Evolutionary conservation across 768 basidiomycete species (phyloP).

Genomic region (Floccularia luteovirens): DNA sequence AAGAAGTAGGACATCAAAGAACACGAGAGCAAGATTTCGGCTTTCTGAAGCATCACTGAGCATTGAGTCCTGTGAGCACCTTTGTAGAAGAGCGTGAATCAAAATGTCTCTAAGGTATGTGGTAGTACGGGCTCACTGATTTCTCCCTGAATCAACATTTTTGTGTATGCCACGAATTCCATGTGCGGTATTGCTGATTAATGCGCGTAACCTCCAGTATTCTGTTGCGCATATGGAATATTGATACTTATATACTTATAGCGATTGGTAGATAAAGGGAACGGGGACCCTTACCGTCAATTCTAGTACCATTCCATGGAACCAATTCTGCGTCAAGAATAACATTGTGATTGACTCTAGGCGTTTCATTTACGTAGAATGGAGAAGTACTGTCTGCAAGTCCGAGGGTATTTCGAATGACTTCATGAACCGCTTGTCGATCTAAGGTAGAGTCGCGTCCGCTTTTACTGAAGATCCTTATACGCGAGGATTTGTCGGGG

Average conservation of each 20-base stretch:
- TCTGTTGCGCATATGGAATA: conserved; percentile 30
- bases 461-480: conserved; percentile 86
- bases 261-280: neutral
- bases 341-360: conserved; percentile 27
- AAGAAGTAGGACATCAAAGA: conserved; percentile 79
- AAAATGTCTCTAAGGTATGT: neutral
- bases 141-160: conserved; percentile 10
- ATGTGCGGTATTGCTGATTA: conserved; percentile 50
- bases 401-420: conserved; percentile 56
- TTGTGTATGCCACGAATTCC: conserved; percentile 35
- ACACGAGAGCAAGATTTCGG: conserved; percentile 71
- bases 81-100: no score
- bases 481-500: conserved; percentile 27
- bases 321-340: conserved; percentile 88
- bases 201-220: conserved; percentile 65
- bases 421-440: conserved; percentile 52
- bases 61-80: conserved; percentile 21
- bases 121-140: conserved; percentile 7
- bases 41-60: conserved; percentile 22
- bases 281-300: conserved; percentile 55
- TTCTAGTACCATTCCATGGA: conserved; percentile 57
- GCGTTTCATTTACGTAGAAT: neutral
- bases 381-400: conserved; percentile 13
- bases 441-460: conserved; percentile 77
- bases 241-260: no score